Evolutionary conservation across 2,329 filamentous ascomycete species (phyloP), one percentile per base, ranked within the genome.

Genomic region (Penicillium sp.): DNA sequence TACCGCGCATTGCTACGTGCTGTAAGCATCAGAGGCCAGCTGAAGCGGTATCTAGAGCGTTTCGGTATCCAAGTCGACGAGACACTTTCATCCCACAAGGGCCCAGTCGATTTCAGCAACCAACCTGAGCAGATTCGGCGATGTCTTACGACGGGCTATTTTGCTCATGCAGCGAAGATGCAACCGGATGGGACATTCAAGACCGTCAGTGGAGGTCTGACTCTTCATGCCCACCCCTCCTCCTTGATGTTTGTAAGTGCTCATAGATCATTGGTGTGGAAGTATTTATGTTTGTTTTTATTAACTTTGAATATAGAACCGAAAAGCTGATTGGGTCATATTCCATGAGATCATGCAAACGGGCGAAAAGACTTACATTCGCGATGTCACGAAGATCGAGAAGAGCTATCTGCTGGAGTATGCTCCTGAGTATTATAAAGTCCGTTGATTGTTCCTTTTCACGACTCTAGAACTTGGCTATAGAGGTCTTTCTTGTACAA

Each of bases 291-390:
- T 35, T 39, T 36, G 16, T 4, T 36, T 10, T 53, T 45, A 50
- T 59, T 64, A 47, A 67, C 55, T n/a, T n/a, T 50, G 32, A 41
- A 36, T 36, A 10, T 61, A 81, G 79, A 96, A 96, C 72, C 86
- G 92, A 53, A 97, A 95, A 77, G 91, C 91, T 10, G 91, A 97
- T 60, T 97, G 93, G 91, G 91, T 97, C 9, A 83, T 99, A 32
- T 99, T 97, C 68, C 89, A 95, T 65, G 93, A 97, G 75, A 85
- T 96, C 35, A 84, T 96, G 80, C 90, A 97, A 76, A 95, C 90
- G 4, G 85, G 88, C 9, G 84, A 84, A 60, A 97, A 97, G 79
- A 91, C 84, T 0, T 97, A 88, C 69, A 95, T 99, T 64, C 81
- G 91, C 51, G 93, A 97, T 72, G 78, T 97, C 55, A 94, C 87